Percentiles rank a stretch among this genome's conserved stretches.
Conservation (phyloP, 2,329 filamentous ascomycete species). For the Diaporthe citriasiana region DNA sequence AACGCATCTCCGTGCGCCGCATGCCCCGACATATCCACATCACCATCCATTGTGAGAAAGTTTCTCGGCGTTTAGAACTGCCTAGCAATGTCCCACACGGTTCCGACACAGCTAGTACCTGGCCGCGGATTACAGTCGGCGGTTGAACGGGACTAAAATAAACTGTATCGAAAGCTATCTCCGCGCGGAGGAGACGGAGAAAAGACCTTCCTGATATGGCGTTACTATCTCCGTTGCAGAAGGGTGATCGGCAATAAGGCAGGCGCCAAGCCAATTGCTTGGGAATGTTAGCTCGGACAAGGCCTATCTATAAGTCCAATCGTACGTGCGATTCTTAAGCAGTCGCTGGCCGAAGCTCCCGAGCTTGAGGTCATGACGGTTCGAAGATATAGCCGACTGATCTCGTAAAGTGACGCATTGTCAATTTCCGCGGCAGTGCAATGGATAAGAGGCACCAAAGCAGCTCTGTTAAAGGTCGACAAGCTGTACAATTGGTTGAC, state of each 20-base stretch:
- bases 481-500: background rate
- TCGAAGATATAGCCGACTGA: background rate
- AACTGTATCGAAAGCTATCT: background rate
- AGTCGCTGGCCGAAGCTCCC: background rate
- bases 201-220: background rate
- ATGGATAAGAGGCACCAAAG: background rate
- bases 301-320: background rate
- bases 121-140: background rate
- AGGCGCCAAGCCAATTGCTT: background rate
- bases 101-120: background rate
- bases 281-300: constrained; percentile 6
- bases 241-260: constrained; percentile 16
- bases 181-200: constrained; percentile 18
- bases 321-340: background rate
- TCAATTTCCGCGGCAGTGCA: background rate
- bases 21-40: background rate
- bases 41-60: background rate
- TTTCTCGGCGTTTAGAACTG: constrained; percentile 1
- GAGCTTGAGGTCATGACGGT: background rate
- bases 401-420: background rate
- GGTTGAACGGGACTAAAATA: background rate
- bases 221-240: background rate
- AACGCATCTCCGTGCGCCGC: background rate
- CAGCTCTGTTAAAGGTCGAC: background rate
- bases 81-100: background rate